These are phyloP conservation scores for Globisporangium mamillatum DNA, from an alignment of 352 stramenopile species.

Conservation along the genomic window DNA sequence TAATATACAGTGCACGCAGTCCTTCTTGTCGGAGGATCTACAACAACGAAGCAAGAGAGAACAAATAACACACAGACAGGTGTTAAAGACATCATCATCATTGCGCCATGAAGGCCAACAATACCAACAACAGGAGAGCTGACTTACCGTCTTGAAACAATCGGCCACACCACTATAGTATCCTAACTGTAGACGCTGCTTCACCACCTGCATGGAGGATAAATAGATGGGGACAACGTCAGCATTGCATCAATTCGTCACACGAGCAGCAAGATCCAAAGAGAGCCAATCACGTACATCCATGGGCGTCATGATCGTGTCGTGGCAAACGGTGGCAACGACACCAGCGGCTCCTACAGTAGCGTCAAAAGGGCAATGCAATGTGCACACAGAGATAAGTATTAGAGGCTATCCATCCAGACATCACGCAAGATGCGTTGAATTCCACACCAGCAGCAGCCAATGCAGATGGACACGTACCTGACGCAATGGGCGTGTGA, in stretches of 20 bases:
- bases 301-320: slow-evolving; percentile 98
- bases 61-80: not conserved
- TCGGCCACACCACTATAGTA: slow-evolving; percentile 94
- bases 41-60: not conserved
- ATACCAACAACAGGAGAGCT: not conserved
- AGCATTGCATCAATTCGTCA: no score
- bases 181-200: slow-evolving; percentile 98
- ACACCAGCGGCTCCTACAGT: slow-evolving; percentile 82
- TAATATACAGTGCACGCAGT: slow-evolving; percentile 88
- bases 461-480: slow-evolving; percentile 17
- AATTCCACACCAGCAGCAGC: not conserved
- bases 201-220: slow-evolving; percentile 86
- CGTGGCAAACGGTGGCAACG: slow-evolving; percentile 94
- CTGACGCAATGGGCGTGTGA: slow-evolving; percentile 69
- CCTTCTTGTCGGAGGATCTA: slow-evolving; percentile 79
- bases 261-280: no score
- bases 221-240: no score
- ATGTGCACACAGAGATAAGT: not conserved
- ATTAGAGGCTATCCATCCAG: not conserved
- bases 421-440: not conserved
- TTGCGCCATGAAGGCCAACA: slow-evolving; percentile 13
- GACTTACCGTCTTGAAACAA: slow-evolving; percentile 79
- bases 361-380: not conserved
- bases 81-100: slow-evolving; percentile 10
- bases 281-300: slow-evolving; percentile 63